Conservation (phyloP, 768 basidiomycete species). For the Leucocoprinus leucothites region DNA sequence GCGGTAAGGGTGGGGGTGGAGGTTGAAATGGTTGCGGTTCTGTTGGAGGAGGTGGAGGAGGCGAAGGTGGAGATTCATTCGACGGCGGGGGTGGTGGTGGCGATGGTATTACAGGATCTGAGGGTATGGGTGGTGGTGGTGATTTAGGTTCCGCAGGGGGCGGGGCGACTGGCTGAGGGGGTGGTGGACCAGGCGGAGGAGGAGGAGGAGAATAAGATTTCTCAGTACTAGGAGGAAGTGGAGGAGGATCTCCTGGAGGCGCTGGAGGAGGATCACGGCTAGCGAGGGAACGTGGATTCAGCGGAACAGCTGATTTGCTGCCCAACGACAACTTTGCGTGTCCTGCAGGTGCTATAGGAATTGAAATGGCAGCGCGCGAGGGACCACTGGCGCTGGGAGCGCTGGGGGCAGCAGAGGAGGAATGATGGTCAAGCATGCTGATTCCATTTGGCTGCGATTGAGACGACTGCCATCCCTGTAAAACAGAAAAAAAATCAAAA, state of each 20-base stretch:
- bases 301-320: conserved; percentile 22
- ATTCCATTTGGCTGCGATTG: conserved; percentile 26
- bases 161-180: conserved; percentile 22
- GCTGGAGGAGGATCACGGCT: conserved; percentile 19
- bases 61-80: conserved; percentile 17
- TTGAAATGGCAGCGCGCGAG: conserved; percentile 23
- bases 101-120: conserved; percentile 17
- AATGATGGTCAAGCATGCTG: conserved; percentile 22
- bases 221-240: conserved; percentile 23
- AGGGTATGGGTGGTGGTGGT: conserved; percentile 23
- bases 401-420: too few relatives aligned
- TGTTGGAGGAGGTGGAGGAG: conserved; percentile 22
- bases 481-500: too few relatives aligned
- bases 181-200: conserved; percentile 30
- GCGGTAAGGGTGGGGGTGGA: conserved; percentile 26
- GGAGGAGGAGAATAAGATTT: too few relatives aligned
- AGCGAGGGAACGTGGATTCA: conserved; percentile 20
- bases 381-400: conserved; percentile 19
- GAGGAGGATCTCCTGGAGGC: conserved; percentile 21
- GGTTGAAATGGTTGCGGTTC: conserved; percentile 27
- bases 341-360: conserved; percentile 20
- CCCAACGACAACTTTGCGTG: conserved; percentile 17
- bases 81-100: conserved; percentile 20
- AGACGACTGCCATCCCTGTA: conserved; percentile 26
- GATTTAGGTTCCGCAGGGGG: conserved; percentile 28